Percentiles rank a stretch among this genome's conserved stretches.
Evolutionary conservation across 2,329 filamentous ascomycete species (phyloP).

Genomic region (Ophiostoma himal-ulmi): DNA sequence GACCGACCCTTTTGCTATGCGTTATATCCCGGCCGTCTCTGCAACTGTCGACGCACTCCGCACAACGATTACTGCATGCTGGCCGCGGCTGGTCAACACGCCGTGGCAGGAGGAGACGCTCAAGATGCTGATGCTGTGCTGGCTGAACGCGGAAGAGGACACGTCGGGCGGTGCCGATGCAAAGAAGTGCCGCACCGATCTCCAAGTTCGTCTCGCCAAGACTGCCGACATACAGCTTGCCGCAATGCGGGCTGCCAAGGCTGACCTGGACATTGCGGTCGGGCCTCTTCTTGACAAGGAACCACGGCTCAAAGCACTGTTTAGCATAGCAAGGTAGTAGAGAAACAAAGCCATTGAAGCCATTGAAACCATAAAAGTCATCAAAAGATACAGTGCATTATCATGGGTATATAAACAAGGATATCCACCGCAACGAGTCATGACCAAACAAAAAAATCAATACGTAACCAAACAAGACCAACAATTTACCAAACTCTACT

Average conservation of each 20-base stretch:
- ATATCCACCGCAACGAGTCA: neutral
- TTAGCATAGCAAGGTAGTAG: constrained; percentile 23
- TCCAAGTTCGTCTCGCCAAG: constrained; percentile 35
- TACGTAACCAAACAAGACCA: neutral
- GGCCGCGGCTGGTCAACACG: constrained; percentile 56
- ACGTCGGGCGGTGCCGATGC: constrained; percentile 2
- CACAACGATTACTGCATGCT: constrained; percentile 55
- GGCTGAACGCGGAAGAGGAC: constrained; percentile 50
- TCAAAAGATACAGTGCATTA: neutral
- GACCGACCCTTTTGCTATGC: constrained; percentile 60
- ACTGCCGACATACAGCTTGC: constrained; percentile 35
- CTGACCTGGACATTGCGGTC: constrained; percentile 30
- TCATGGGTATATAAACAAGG: neutral
- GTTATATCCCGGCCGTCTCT: constrained; percentile 48
- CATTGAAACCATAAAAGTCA: too few relatives aligned
- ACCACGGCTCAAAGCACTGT: constrained; percentile 34
- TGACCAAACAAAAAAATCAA: neutral
- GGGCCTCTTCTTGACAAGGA: constrained; percentile 37
- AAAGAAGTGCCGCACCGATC: constrained; percentile 28
- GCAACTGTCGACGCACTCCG: constrained; percentile 51
- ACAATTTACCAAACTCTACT: constrained; percentile 27
- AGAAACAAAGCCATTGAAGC: neutral
- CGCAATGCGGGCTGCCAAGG: constrained; percentile 29
- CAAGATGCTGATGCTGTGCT: constrained; percentile 56
- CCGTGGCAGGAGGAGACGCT: constrained; percentile 59